Conservation (phyloP, 2,329 filamentous ascomycete genomes). For the Alternaria angustiovoidea region DNA sequence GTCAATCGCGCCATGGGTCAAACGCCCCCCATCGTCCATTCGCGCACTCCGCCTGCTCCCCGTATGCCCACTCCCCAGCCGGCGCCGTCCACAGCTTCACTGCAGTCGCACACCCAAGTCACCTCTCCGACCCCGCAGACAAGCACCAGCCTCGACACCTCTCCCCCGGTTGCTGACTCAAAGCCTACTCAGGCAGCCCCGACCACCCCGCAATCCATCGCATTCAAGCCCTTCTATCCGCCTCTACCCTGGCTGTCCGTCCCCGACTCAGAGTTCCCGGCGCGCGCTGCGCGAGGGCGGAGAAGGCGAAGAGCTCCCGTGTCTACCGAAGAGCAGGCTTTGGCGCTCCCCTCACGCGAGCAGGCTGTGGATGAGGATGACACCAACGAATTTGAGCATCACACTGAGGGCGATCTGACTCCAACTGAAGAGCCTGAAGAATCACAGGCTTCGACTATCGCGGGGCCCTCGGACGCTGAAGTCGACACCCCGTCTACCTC, state of each 20-base stretch:
- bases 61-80: conserved; percentile 43
- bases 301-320: conserved; percentile 55
- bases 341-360: conserved; percentile 63
- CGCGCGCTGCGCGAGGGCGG: conserved; percentile 56
- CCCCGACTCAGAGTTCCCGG: conserved; percentile 63
- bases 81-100: conserved; percentile 46
- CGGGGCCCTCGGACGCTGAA: conserved; percentile 57
- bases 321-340: conserved; percentile 47
- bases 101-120: conserved; percentile 44
- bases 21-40: conserved; percentile 49
- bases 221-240: conserved; percentile 59
- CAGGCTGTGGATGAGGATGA: conserved; percentile 31
- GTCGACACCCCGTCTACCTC: conserved; percentile 66
- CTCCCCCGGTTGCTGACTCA: conserved; percentile 29
- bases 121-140: conserved; percentile 46
- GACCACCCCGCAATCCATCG: conserved; percentile 33
- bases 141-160: conserved; percentile 39
- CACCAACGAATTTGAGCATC: conserved; percentile 20
- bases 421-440: conserved; percentile 51
- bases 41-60: conserved; percentile 45
- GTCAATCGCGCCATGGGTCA: conserved; percentile 50
- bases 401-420: conserved; percentile 43
- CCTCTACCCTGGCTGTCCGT: conserved; percentile 68
- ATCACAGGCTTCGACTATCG: conserved; percentile 56
- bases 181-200: conserved; percentile 25